phyloP scores from a whole-genome alignment of 148 eudicot genomes.

The Rhododendron ferrugineum region DNA sequence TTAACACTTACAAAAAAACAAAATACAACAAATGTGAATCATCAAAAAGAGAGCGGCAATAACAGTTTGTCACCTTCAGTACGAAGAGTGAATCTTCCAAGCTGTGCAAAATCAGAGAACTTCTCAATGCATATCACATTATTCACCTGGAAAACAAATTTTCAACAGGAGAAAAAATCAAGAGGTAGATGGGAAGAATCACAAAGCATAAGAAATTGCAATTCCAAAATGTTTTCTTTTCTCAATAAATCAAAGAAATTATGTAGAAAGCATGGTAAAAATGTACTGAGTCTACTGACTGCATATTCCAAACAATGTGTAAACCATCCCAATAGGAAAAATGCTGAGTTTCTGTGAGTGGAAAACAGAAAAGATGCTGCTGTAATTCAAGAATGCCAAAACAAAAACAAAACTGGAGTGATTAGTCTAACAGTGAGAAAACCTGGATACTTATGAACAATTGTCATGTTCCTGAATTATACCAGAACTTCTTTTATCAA shows the following conservation, averaged over 20 bases:
- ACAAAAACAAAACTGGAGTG: not conserved
- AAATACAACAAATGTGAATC: not conserved
- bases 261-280: not conserved
- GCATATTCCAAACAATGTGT: not conserved
- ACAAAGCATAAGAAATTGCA: not conserved
- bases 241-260: not conserved
- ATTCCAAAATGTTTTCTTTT: not conserved
- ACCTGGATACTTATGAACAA: not conserved
- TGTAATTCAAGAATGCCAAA: not conserved
- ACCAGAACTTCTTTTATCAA: not conserved
- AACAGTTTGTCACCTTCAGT: conserved; percentile 41
- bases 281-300: too few relatives aligned
- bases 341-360: not conserved
- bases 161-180: not conserved
- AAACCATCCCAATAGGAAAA: not conserved
- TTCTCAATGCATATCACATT: conserved; percentile 51
- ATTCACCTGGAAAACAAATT: conserved; percentile 30
- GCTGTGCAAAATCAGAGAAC: conserved; percentile 48
- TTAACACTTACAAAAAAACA: not conserved
- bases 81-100: conserved; percentile 62
- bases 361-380: not conserved
- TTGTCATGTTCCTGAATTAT: not conserved
- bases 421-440: not conserved
- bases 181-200: not conserved
- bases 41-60: not conserved